Conservation (phyloP, 2,329 filamentous ascomycete genomes). For the Sarocladium oryzae region DNA sequence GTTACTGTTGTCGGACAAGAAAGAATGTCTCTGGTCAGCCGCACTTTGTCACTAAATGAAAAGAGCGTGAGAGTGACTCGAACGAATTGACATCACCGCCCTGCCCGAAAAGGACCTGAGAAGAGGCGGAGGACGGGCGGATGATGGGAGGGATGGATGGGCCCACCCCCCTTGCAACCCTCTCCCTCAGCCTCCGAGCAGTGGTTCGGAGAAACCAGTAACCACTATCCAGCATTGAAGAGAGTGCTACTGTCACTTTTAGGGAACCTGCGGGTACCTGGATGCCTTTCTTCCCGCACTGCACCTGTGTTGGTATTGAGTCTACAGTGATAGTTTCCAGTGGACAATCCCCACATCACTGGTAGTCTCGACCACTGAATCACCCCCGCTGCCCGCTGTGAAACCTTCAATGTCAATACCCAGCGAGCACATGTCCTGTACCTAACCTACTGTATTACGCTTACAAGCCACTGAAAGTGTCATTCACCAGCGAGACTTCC, state of each 20-base stretch:
- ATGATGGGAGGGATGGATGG: slow-evolving; percentile 5
- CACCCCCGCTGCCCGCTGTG: background rate
- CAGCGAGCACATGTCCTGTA: background rate
- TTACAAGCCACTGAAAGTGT: background rate
- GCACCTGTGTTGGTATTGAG: no score
- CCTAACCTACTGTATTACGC: background rate
- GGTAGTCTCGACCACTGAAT: background rate
- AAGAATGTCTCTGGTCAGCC: no score
- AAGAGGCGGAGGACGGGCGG: background rate
- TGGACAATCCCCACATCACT: no score
- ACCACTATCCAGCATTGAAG: no score
- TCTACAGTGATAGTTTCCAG: no score
- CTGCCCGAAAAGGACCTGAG: background rate
- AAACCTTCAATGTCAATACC: background rate
- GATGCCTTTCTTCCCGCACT: background rate
- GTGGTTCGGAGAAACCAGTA: no score
- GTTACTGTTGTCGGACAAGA: no score
- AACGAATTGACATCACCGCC: slow-evolving; percentile 6
- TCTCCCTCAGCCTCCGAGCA: slow-evolving; percentile 4
- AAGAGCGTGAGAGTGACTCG: no score
- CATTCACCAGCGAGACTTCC: background rate
- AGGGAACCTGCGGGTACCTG: background rate
- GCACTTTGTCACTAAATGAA: no score
- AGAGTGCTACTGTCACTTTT: background rate
- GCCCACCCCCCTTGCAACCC: slow-evolving; percentile 3